A percentile compares a stretch with the other conserved stretches of the same genome.
Conservation (phyloP, 768 basidiomycete species). For the Rhodotorula diobovata region DNA sequence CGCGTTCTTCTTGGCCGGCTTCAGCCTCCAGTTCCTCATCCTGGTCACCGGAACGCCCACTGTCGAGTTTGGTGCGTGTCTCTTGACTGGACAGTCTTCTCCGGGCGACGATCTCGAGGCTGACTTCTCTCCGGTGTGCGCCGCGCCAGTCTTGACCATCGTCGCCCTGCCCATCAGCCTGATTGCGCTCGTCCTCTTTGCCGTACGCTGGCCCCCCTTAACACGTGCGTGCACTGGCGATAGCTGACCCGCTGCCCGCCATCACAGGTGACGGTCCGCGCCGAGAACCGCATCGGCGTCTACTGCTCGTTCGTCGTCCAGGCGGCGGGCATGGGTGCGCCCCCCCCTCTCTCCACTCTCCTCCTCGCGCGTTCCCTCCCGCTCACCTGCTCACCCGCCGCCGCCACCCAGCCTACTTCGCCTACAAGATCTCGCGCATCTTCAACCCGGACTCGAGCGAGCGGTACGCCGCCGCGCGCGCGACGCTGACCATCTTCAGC, state of each 20-base stretch:
- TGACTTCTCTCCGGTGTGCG: rapidly evolving
- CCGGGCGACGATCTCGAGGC: too few relatives aligned
- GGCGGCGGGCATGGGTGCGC: slow-evolving; percentile 19
- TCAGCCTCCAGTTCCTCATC: slow-evolving; percentile 34
- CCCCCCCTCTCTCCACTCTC: too few relatives aligned
- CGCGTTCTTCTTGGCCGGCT: slow-evolving; percentile 20
- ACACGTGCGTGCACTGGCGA: rapidly evolving
- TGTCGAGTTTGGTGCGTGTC: slow-evolving; percentile 11
- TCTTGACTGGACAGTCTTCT: neutral
- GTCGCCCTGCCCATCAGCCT: slow-evolving; percentile 25
- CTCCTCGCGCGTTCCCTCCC: neutral
- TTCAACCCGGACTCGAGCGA: neutral
- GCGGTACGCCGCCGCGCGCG: slow-evolving; percentile 14
- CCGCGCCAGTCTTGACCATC: slow-evolving; percentile 26
- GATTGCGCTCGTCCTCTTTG: slow-evolving; percentile 11
- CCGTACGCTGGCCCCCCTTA: neutral
- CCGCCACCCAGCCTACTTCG: slow-evolving; percentile 22
- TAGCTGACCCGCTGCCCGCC: neutral
- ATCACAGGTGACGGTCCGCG: slow-evolving; percentile 18
- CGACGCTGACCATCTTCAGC: slow-evolving; percentile 35
- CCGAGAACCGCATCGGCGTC: slow-evolving; percentile 21
- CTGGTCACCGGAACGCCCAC: slow-evolving; percentile 35
- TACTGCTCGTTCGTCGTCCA: slow-evolving; percentile 8
- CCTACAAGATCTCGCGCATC: slow-evolving; percentile 35
- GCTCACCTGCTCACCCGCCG: neutral